Base-by-base conservation (phyloP, 2,329 filamentous ascomycete species). In the Phoma sp. region DNA sequence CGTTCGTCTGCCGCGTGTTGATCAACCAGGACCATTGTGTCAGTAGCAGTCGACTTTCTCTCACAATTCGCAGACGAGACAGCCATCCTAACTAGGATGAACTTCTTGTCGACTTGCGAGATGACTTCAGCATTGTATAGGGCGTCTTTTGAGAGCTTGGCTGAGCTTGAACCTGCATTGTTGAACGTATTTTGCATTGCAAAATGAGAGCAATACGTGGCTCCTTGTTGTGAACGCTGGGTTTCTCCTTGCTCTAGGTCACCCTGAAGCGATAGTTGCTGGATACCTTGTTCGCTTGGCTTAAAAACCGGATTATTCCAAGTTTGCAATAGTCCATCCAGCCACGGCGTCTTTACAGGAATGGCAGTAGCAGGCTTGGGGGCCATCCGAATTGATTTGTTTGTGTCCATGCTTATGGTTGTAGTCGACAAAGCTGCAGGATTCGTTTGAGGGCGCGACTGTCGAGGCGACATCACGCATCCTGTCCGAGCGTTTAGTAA, bases 1-100 rank as follows among this genome's bases (percentile, higher is more conserved):
- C 95, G 84, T 77, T 99, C 95, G 70, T 97, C 93, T 3, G 93
- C 95, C 1, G 95, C 95, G 70, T 99, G 95, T 68, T 99, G 95
- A 67, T 99, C 95, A 5, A 97, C 82, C 32, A 97, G 79, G 0
- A 96, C 81, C 4, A 98, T 77, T 1, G 86, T 62, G 2, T 69
- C 58, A 12, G 21, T 7, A 7, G 21, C 7, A 7, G 17, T n/a
- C 14, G 32, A 53, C 21, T 37, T 46, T 7, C 36, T 29, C 36
- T 57, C n/a, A 7, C 10, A 28, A 9, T 30, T 5, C 5, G 43
- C 54, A 3, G 67, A 45, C 0, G 74, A 34, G 6, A 60, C 54
- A 14, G 23, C 70, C 42, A 91, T 76, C 57, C 84, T 88, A 18
- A 87, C 80, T 0, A 99, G 76, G 14, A 99, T 89, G 69, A 96